Conservation (phyloP, 2,329 filamentous ascomycete species). For the Mycosphaerella sp. region DNA sequence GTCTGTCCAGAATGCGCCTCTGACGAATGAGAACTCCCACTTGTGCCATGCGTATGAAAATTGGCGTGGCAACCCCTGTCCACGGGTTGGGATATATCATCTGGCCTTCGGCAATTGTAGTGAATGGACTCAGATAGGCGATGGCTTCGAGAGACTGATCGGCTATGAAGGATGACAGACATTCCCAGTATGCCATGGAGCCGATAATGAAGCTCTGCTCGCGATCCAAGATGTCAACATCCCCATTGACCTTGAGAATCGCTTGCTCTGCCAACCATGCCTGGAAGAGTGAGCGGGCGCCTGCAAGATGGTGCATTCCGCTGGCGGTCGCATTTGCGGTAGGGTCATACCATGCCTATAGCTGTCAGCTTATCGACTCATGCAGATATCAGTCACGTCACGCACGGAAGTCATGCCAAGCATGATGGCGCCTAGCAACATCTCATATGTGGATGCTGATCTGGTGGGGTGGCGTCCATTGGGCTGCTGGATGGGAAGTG, state of each 20-base stretch:
- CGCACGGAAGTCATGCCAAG: conserved; percentile 15
- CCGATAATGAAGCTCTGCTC: conserved; percentile 18
- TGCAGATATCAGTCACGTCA: neutral
- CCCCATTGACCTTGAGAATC: neutral
- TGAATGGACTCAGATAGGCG: conserved; percentile 10
- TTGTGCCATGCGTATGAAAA: conserved; percentile 15
- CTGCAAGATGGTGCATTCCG: conserved; percentile 9
- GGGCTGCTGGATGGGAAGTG: neutral
- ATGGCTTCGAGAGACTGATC: conserved; percentile 12
- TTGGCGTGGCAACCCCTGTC: conserved; percentile 14
- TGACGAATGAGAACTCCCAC: conserved; percentile 11
- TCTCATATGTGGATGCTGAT: conserved; percentile 4
- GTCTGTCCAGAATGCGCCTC: conserved; percentile 9
- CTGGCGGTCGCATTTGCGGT: neutral
- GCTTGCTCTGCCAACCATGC: conserved; percentile 12
- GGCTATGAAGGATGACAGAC: conserved; percentile 13
- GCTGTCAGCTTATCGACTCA: neutral
- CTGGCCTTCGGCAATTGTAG: conserved; percentile 8
- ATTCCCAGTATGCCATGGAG: conserved; percentile 19
- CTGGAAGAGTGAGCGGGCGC: conserved; percentile 14
- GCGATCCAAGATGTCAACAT: conserved; percentile 6
- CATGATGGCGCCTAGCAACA: conserved; percentile 13
- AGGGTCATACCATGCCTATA: conserved; percentile 14
- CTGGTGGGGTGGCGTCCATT: neutral
- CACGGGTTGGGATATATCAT: conserved; percentile 13